A percentile compares a stretch with the other conserved stretches of the same genome.
Evolutionary conservation across 2,329 filamentous ascomycete genomes (phyloP).

Genomic region (Xylaria sp.): DNA sequence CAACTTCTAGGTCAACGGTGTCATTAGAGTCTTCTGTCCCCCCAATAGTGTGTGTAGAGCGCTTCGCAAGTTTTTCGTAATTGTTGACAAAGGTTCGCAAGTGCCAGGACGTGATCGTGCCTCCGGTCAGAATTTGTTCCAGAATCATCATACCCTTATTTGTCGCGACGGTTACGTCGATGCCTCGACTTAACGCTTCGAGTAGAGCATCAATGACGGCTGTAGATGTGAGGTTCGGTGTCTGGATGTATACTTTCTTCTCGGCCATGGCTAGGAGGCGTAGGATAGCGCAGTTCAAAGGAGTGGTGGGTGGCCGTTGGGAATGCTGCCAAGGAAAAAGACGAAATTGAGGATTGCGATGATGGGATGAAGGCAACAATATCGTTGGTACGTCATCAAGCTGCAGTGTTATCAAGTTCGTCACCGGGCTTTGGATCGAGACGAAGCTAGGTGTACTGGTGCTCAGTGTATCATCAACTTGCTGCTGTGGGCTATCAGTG

Average conservation of each 20-base stretch:
- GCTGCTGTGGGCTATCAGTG: neutral
- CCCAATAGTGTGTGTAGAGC: slow-evolving; percentile 27
- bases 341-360: slow-evolving; percentile 68
- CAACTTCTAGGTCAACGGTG: slow-evolving; percentile 51
- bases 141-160: slow-evolving; percentile 74
- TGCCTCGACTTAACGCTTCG: slow-evolving; percentile 66
- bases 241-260: slow-evolving; percentile 69
- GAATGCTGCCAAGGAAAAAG: slow-evolving; percentile 61
- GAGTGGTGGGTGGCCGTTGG: slow-evolving; percentile 63
- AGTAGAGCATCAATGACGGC: slow-evolving; percentile 68
- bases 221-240: slow-evolving; percentile 76
- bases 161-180: slow-evolving; percentile 72
- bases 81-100: slow-evolving; percentile 63
- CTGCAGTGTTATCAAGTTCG: slow-evolving; percentile 25
- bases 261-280: slow-evolving; percentile 64
- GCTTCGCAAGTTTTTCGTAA: slow-evolving; percentile 49
- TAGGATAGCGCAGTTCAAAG: slow-evolving; percentile 70
- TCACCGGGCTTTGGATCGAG: slow-evolving; percentile 34
- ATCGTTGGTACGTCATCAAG: slow-evolving; percentile 55
- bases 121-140: slow-evolving; percentile 81
- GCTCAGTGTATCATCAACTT: neutral
- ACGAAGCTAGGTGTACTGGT: slow-evolving; percentile 23
- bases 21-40: slow-evolving; percentile 30
- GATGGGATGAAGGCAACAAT: slow-evolving; percentile 76
- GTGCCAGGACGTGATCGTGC: slow-evolving; percentile 72